Evolutionary conservation across 495 filamentous ascomycete species (phyloP), one percentile per base, ranked within the genome.

Genomic region (Penicillium alfredii): DNA sequence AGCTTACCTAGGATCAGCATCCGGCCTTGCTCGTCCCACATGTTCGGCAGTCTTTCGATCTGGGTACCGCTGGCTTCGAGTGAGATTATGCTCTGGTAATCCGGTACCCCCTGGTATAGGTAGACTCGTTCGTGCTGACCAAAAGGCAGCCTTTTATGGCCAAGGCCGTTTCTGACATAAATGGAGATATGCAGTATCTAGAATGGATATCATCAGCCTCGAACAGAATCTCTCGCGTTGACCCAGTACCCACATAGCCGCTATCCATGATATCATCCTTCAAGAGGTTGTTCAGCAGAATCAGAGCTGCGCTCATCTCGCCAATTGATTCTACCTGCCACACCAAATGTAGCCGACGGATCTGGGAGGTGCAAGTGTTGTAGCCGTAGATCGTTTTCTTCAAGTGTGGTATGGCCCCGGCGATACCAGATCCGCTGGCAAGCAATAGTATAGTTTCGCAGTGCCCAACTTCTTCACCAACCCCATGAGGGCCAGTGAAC

Each of bases 361-460:
- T 42, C 6, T 45, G 29, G 9, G 34, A 36, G 14, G 56, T 42
- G 21, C 20, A 56, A 22, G 38, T 52, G 20, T 61, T 55, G 26
- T 56, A 63, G 4, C 53, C 42, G 34, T 54, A 38, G 25, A 64
- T 51, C 7, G 56, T 39, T 27, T 62, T 42, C 46, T 54, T 53
- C 3, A 62, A 38, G 21, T 61, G 58, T 12, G 47, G 53, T 9
- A 64, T 47, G 8, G 21, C 26, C 13, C 35, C 36, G 3, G 49
- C 45, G 17, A 64, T 47, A 5, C 52, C 42, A 30, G 48, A 58
- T 15, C 37, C 44, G 35, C 24, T 56, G 6, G 44, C 41, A 30
- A 68, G 27, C 18, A 63, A 32, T 15, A 68, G 31, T 3, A 61
- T 25, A 15, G 4, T 64, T 46, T 58, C 40, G 38, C 60, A 66